Percentiles rank a stretch among this genome's conserved stretches.
phyloP scores from a whole-genome alignment of 2,329 filamentous ascomycete genomes.

The Aspergillus amoenus region DNA sequence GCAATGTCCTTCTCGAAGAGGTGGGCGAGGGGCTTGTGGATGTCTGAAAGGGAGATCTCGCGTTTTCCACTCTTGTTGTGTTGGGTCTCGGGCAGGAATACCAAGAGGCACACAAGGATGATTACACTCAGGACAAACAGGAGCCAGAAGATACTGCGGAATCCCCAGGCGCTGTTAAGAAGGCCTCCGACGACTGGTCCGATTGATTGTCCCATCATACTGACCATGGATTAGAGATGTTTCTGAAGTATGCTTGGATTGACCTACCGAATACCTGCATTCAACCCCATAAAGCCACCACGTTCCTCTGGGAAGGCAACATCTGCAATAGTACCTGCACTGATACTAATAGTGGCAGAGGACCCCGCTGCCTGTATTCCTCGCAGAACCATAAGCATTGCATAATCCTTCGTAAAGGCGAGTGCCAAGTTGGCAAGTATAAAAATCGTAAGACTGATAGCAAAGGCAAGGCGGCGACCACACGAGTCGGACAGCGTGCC shows the following conservation, averaged over 20 bases:
- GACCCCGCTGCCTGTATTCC: slow-evolving; percentile 10
- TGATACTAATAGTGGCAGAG: slow-evolving; percentile 16
- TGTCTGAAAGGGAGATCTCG: slow-evolving; percentile 36
- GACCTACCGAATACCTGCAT: slow-evolving; percentile 27
- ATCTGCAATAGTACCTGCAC: slow-evolving; percentile 44
- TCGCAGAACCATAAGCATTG: slow-evolving; percentile 10
- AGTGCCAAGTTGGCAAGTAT: slow-evolving; percentile 49
- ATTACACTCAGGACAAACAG: slow-evolving; percentile 39
- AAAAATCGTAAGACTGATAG: slow-evolving; percentile 49
- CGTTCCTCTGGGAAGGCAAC: slow-evolving; percentile 39
- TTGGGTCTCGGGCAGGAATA: slow-evolving; percentile 45
- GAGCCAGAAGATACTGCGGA: slow-evolving; percentile 44
- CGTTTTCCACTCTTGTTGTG: slow-evolving; percentile 42
- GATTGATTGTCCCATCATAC: slow-evolving; percentile 46
- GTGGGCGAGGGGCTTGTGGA: slow-evolving; percentile 43
- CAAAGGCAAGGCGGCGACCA: slow-evolving; percentile 49
- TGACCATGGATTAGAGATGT: slow-evolving; percentile 4
- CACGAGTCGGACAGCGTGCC: slow-evolving; percentile 49
- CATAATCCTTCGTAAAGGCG: slow-evolving; percentile 22
- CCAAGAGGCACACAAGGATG: slow-evolving; percentile 37
- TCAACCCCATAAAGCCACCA: slow-evolving; percentile 41
- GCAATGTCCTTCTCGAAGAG: slow-evolving; percentile 50
- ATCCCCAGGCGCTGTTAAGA: slow-evolving; percentile 36
- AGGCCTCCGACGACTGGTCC: slow-evolving; percentile 47
- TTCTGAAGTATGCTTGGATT: not conserved